Evolutionary conservation across 192 early-diverging fungal species (phyloP), one percentile per base, ranked within the genome.

Genomic region (Coemansia sp.): DNA sequence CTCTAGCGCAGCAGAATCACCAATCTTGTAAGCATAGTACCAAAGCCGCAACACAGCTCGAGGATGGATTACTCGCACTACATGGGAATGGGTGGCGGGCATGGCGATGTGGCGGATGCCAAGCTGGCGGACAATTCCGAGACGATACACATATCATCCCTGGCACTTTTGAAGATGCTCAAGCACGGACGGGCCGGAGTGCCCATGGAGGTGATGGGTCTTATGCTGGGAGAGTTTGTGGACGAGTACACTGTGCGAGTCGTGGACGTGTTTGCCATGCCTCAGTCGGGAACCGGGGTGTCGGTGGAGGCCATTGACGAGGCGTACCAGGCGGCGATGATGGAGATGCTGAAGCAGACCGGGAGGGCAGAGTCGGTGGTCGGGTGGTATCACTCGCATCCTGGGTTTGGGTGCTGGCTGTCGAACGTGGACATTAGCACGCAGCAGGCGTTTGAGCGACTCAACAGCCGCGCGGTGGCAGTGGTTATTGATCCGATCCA

Each of bases 321-420:
- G 29, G 97, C 97, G 11, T 99, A 97, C 61, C 97, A 99, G 70
- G 94, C 97, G 26, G 93, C 94, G 61, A 99, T 99, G 97, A 81
- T 96, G 85, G 97, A 99, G 50, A 96, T 97, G 95, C 78, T 99
- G 49, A 98, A 95, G 81, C 97, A 99, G 55, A 99, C 97, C 37
- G 97, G 97, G 55, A 81, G 96, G 81, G 89, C 90, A 17, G 95
- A 99, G 77, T 94, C 92, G 80, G 97, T 99, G 13, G 97, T 99
- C 21, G 97, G 97, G n/a, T 99, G 97, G 97, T 99, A 99, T 71
- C 97, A 99, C 78, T 99, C 97, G 55, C 97, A 99, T 80, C 97
- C 97, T 27, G 97, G 97, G 42, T 99, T 99, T 57, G 97, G 97
- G 36, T 99, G 97, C 83, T 99, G 97, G 97, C 82, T 99, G 23